These are phyloP conservation scores for Anthoceros angustus DNA, from an alignment of 225 moss, liverwort and hornwort genomes.

Conservation along the genomic window DNA sequence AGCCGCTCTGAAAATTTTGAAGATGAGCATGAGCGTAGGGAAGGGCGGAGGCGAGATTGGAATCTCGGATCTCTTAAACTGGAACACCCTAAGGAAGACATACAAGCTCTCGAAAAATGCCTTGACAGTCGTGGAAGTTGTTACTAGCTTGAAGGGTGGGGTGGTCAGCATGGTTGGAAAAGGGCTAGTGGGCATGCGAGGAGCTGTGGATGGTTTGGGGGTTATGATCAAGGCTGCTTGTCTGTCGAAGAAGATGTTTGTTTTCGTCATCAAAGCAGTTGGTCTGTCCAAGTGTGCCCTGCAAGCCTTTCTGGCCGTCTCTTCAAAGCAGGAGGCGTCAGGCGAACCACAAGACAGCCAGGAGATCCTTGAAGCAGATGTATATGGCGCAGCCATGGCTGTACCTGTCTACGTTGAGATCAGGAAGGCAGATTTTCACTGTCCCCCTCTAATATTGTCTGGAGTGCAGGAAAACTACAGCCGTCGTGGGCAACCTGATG, in stretches of 20 bases:
- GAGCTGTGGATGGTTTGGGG: conserved; percentile 45
- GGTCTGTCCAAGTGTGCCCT: conserved; percentile 43
- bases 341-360: background rate
- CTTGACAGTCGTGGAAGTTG: conserved; percentile 58
- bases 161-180: conserved; percentile 39
- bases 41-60: conserved; percentile 30
- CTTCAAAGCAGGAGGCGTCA: background rate
- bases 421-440: too few species aligned
- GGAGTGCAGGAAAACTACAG: too few species aligned
- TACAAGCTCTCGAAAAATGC: conserved; percentile 63
- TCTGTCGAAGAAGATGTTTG: conserved; percentile 43
- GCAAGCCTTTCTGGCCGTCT: conserved; percentile 20
- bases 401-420: too few species aligned
- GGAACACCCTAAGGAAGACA: conserved; percentile 45
- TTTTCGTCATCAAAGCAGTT: conserved; percentile 46
- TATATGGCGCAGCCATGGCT: too few species aligned
- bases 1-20: conserved; percentile 53
- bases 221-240: conserved; percentile 39
- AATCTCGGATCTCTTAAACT: conserved; percentile 36
- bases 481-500: too few species aligned
- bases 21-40: conserved; percentile 45
- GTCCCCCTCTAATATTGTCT: too few species aligned
- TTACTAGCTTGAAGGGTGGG: conserved; percentile 45
- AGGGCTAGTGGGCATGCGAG: conserved; percentile 44
- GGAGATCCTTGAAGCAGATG: background rate